Evolutionary conservation across 208 protist genomes (phyloP), one percentile per base, ranked within the genome.

Genomic region (Trypanosoma caninum): DNA sequence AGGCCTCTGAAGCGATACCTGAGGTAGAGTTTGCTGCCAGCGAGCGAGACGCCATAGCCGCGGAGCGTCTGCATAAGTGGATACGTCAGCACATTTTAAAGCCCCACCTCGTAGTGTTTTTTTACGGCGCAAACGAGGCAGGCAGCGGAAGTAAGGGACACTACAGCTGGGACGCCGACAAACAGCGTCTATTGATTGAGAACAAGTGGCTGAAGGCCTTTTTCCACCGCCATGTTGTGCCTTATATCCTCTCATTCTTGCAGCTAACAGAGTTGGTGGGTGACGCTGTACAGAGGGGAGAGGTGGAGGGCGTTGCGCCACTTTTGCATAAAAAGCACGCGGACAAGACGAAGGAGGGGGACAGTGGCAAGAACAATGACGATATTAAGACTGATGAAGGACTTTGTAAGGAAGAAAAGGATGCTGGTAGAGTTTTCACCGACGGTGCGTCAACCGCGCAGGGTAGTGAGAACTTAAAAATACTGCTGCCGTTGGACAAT

Each of bases 1-100:
- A 92, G 74, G 84, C 88, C 54, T 73, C 75, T 2, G 65, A 47
- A 18, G 72, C 82, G 3, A 59, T 87, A 25, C 76, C 78, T 0
- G 84, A 94, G 64, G 87, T 91, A 0, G 77, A 88, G 59, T 88
- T 89, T 57, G 81, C 75, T 18, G 54, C 78, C 16, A 74, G 68
- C 25, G 71, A 75, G 33, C 66, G 62, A 27, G 79, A 89, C 58
- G 62, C 82, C 35, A 55, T 74, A 7, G 56, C 72, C 28, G 33
- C 80, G 2, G 68, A 69, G 23, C 71, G 74, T 33, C 54, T 91
- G 44, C 70, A 84, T 47, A 47, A 40, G 22, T 90, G 81, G 80
- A 33, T 89, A 3, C 58, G 44, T 2, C 56, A 50, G 4, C 62
- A 80, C 58, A 52, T 89, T 18, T 55, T 89, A 50, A 67, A 65